Base-by-base conservation (phyloP, 495 filamentous ascomycete species). In the Acidiella bohemica region DNA sequence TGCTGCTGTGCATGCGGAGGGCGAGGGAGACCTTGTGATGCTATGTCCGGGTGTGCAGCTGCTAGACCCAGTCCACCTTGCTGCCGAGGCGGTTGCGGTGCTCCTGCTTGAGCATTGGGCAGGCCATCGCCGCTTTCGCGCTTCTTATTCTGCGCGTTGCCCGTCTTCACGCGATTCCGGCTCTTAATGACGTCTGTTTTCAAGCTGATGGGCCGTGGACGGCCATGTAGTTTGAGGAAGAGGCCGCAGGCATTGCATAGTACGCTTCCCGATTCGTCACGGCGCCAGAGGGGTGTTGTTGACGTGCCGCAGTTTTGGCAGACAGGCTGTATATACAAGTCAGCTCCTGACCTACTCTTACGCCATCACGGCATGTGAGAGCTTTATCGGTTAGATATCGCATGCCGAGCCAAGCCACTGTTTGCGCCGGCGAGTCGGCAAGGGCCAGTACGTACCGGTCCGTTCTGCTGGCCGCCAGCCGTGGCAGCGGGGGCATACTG, bases 141-240 rank as follows among this genome's bases (percentile, higher is more conserved):
- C 75, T 94, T 96, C 61, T 86, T 88, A 65, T 88, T 90, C 37
- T 78, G 73, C 8, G 76, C 78, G 51, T 84, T 79, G 14, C 5
- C 4, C 32, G 85, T 90, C 68, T 96, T 96, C 35, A 96, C 87
- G 39, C 90, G 77, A 59, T 99, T 99, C 51, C 90, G 86, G 66
- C 87, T 94, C 65, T 99, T 99, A 65, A 99, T 99, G 44, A 96
- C 86, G 67, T 99, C 92, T 31, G 92, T 99, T 66, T 99, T 99
- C 50, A 99, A 72, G 49, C 80, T 87, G 61, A 93, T 93, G 54
- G 92, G 92, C 37, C 90, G 78, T 47, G 92, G 76, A 16, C 85
- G 76, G 45, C 84, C 84, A 51, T 99, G 90, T 45, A 99, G 76
- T 67, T 99, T 99, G 48, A 97, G 68, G 63, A 94, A 97, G 28